These are phyloP conservation scores for Trichoderma sp. DNA, from an alignment of 2,329 filamentous ascomycete species.

Conservation along the genomic window DNA sequence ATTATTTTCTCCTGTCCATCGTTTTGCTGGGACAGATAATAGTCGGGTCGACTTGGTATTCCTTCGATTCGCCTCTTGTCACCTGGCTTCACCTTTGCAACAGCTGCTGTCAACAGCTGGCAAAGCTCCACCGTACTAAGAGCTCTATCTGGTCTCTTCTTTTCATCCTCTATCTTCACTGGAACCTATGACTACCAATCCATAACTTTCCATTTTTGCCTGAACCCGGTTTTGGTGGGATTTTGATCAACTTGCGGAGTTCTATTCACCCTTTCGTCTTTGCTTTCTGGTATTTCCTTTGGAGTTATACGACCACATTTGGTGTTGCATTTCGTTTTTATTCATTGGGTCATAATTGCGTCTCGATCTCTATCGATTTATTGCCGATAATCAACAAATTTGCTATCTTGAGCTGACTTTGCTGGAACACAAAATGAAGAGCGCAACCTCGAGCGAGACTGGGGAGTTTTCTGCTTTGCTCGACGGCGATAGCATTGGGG, in stretches of 20 bases:
- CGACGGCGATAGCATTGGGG: neutral
- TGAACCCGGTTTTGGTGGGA: neutral
- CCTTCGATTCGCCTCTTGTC: neutral
- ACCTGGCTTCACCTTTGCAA: neutral
- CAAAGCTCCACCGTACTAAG: neutral
- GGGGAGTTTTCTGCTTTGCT: neutral
- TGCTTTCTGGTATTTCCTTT: neutral
- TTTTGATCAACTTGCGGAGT: neutral
- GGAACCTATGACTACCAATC: neutral
- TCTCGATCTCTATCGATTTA: neutral
- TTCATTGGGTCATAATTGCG: neutral
- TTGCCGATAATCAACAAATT: neutral
- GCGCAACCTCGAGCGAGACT: neutral
- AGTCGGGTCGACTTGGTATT: neutral
- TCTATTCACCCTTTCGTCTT: neutral
- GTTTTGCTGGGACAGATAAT: neutral
- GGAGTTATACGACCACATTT: neutral
- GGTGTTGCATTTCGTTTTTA: neutral
- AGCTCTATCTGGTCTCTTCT: neutral
- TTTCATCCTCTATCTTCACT: neutral
- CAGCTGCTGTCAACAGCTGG: neutral
- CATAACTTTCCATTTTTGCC: neutral
- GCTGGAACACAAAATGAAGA: neutral
- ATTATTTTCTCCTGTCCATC: neutral
- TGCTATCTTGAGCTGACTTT: neutral